Evolutionary conservation across 495 filamentous ascomycete genomes (phyloP).

Genomic region (Chaetomium cochliodes): DNA sequence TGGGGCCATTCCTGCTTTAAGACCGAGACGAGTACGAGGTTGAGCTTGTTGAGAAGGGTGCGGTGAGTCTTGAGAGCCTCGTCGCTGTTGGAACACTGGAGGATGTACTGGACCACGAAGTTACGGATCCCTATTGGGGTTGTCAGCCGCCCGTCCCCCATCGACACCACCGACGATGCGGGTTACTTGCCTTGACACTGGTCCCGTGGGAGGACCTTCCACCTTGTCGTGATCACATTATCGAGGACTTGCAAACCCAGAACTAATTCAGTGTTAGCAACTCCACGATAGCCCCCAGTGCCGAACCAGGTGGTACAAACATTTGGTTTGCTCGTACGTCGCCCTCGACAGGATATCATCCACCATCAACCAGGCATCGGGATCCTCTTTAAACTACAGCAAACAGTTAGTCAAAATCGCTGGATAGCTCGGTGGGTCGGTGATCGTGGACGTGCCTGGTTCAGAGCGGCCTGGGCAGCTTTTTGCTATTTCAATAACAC

Average conservation of each 20-base stretch:
- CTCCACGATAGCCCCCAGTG: conserved; percentile 12
- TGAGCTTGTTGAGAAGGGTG: conserved; percentile 93
- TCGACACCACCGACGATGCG: background rate
- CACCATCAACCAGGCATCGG: conserved; percentile 94
- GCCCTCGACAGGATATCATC: conserved; percentile 92
- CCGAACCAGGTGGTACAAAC: conserved; percentile 50
- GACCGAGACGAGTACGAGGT: conserved; percentile 93
- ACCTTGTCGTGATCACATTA: conserved; percentile 97
- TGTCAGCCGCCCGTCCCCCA: conserved; percentile 7
- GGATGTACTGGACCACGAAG: conserved; percentile 97
- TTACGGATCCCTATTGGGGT: conserved; percentile 83
- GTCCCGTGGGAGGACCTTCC: conserved; percentile 93
- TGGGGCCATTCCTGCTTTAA: conserved; percentile 99
- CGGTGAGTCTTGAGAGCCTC: conserved; percentile 77
- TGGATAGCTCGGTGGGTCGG: background rate
- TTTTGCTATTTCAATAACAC: conserved; percentile 72
- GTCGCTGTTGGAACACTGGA: conserved; percentile 84
- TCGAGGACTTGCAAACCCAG: conserved; percentile 94
- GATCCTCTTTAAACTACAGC: conserved; percentile 92
- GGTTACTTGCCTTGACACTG: conserved; percentile 75
- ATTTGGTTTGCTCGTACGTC: conserved; percentile 93
- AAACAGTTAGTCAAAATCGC: conserved; percentile 17
- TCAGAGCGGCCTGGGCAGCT: conserved; percentile 87
- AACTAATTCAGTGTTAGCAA: conserved; percentile 60
- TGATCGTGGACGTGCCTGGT: conserved; percentile 66